A percentile compares a stretch with the other conserved stretches of the same genome.
Conservation (phyloP, 208 protist species). For the Blastocrithidia nonstop region DNA sequence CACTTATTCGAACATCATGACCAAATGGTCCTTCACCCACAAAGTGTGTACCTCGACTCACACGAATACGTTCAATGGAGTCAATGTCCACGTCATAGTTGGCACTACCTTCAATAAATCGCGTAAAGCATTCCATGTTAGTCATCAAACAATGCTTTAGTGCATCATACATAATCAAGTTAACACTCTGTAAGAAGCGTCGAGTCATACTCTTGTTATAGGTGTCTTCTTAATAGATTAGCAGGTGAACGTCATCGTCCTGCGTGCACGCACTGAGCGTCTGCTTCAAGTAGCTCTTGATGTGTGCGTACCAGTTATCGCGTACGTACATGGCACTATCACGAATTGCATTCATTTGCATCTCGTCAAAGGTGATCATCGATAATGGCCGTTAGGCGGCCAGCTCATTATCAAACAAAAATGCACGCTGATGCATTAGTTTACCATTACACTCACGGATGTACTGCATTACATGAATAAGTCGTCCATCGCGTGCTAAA, state of each 20-base stretch:
- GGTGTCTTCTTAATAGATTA: conserved; percentile 65
- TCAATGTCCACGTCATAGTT: conserved; percentile 35
- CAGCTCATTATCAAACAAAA: conserved; percentile 32
- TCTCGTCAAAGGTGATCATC: conserved; percentile 81
- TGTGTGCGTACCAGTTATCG: conserved; percentile 58
- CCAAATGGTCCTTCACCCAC: conserved; percentile 24
- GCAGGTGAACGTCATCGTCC: conserved; percentile 49
- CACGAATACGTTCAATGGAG: conserved; percentile 34
- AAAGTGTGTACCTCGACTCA: conserved; percentile 14
- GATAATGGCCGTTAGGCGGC: conserved; percentile 37
- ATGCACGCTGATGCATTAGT: conserved; percentile 52
- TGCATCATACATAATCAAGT: conserved; percentile 89
- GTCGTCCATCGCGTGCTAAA: conserved; percentile 19
- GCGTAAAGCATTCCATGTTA: conserved; percentile 56
- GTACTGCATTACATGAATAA: conserved; percentile 40
- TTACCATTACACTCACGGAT: conserved; percentile 57
- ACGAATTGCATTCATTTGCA: conserved; percentile 48
- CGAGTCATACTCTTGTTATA: conserved; percentile 90
- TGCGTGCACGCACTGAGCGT: conserved; percentile 8
- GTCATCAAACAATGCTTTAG: conserved; percentile 53
- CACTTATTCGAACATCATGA: conserved; percentile 15
- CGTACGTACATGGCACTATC: conserved; percentile 55
- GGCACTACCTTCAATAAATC: conserved; percentile 62
- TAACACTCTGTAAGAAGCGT: conserved; percentile 79
- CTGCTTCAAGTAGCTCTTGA: conserved; percentile 32